Conservation (phyloP, 108 stramenopile species). For the Nannochloropsis salina region DNA sequence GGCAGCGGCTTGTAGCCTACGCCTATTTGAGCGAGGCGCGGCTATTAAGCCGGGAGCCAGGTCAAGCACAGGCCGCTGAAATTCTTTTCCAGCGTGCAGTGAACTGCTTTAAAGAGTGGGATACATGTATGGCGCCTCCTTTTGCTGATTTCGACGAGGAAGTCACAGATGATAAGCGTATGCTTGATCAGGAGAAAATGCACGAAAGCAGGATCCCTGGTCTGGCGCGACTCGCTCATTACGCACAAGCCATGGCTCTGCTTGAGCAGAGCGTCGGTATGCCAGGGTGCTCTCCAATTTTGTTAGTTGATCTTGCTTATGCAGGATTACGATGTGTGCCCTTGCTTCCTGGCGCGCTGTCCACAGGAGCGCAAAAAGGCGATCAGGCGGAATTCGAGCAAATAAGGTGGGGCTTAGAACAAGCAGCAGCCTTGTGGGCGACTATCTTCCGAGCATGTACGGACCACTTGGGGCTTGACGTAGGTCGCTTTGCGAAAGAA, state of each 20-base stretch:
- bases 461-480: neutral
- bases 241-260: slow-evolving; percentile 9
- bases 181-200: no score
- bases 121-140: neutral
- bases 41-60: neutral
- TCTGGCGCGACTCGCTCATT: neutral
- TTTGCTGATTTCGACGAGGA: neutral
- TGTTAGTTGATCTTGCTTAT: neutral
- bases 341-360: neutral
- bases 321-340: neutral
- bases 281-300: neutral
- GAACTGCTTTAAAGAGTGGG: neutral
- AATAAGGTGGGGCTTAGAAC: neutral
- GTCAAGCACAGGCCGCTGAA: neutral
- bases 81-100: neutral
- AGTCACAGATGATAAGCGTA: neutral
- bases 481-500: neutral
- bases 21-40: slow-evolving; percentile 2
- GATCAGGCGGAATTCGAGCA: neutral
- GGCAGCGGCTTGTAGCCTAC: slow-evolving; percentile 17
- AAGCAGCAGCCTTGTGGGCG: neutral
- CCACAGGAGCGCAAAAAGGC: neutral
- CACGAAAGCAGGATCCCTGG: no score
- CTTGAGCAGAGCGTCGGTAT: slow-evolving; percentile 16
- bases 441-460: neutral